These are phyloP conservation scores for Picochlorum sp. DNA, from an alignment of 139 green algal genomes.

Conservation along the genomic window DNA sequence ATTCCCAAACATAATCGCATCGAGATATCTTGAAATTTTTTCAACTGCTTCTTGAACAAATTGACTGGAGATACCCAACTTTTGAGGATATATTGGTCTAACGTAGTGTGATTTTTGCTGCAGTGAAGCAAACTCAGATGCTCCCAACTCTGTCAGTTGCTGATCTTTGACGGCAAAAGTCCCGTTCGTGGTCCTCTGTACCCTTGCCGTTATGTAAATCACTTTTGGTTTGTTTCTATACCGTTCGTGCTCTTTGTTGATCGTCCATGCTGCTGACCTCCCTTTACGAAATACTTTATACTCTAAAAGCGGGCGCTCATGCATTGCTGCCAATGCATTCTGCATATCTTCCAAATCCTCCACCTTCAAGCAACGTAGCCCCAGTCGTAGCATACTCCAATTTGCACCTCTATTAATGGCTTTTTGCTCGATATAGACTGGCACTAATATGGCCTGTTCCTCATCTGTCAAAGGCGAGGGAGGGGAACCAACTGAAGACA, in stretches of 20 bases:
- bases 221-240: neutral
- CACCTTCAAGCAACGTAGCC: neutral
- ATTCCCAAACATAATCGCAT: too few relatives aligned
- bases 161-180: neutral
- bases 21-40: too few relatives aligned
- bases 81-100: constrained; percentile 6
- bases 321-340: neutral
- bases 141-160: neutral
- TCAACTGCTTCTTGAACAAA: neutral
- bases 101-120: neutral
- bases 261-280: neutral
- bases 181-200: neutral
- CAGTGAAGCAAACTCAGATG: too few relatives aligned
- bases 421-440: constrained; percentile 4
- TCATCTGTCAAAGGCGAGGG: neutral
- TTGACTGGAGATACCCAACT: neutral
- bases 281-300: neutral
- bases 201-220: neutral
- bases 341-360: neutral
- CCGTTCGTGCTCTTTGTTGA: neutral
- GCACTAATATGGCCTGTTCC: neutral
- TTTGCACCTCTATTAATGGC: too few relatives aligned
- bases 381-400: too few relatives aligned
- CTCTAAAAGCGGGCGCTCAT: neutral
- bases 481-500: constrained; percentile 10